Evolutionary conservation across 495 filamentous ascomycete species (phyloP).

Genomic region (Ramalina intermedia): DNA sequence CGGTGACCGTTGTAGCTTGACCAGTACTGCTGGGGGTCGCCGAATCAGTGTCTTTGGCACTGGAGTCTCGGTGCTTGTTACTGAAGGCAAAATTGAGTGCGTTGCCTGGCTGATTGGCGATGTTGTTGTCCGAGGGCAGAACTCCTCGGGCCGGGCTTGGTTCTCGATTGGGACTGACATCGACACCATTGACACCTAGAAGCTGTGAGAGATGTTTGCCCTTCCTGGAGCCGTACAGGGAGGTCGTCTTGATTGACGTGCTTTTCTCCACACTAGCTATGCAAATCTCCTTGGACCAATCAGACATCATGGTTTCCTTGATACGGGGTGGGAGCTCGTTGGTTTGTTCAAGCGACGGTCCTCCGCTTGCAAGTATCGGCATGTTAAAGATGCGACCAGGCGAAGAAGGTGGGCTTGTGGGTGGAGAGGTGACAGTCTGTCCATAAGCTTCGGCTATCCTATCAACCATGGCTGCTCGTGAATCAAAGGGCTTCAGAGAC

Average conservation of each 20-base stretch:
- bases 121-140: slow-evolving; percentile 9
- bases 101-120: slow-evolving; percentile 5
- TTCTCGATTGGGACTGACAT: slow-evolving; percentile 18
- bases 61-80: slow-evolving; percentile 24
- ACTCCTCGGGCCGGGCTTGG: slow-evolving; percentile 12
- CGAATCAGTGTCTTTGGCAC: slow-evolving; percentile 30
- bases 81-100: slow-evolving; percentile 11
- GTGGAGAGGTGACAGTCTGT: slow-evolving; percentile 38
- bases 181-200: slow-evolving; percentile 40
- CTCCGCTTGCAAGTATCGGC: slow-evolving; percentile 31
- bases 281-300: slow-evolving; percentile 64
- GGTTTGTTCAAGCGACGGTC: background rate
- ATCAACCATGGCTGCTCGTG: slow-evolving; percentile 50
- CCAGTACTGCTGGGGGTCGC: slow-evolving; percentile 40
- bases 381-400: slow-evolving; percentile 51
- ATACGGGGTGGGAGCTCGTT: slow-evolving; percentile 34
- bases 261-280: slow-evolving; percentile 49
- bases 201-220: slow-evolving; percentile 41
- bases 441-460: slow-evolving; percentile 57
- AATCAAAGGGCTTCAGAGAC: slow-evolving; percentile 50
- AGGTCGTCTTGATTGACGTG: slow-evolving; percentile 46
- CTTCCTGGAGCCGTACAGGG: slow-evolving; percentile 57
- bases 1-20: slow-evolving; percentile 55
- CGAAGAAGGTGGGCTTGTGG: slow-evolving; percentile 54
- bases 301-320: slow-evolving; percentile 56